A percentile compares a stretch with the other conserved stretches of the same genome.
phyloP scores from a whole-genome alignment of 1,284 basidiomycete genomes.

The Moesziomyces aphidis region DNA sequence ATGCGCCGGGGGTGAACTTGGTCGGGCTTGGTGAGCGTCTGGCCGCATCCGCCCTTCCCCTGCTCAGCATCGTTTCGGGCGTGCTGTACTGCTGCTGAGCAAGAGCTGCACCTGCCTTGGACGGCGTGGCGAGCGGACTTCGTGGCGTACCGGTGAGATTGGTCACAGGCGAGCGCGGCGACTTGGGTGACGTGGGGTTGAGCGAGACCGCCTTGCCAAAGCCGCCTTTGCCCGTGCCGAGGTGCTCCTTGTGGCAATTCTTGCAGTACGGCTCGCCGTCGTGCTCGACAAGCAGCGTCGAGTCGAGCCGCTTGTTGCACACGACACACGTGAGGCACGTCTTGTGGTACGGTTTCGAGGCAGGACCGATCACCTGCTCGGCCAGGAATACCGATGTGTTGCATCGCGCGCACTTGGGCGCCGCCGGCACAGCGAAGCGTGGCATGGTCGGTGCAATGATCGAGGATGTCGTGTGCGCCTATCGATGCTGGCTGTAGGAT shows the following conservation, averaged over 20 bases:
- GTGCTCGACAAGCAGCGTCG: slow-evolving; percentile 64
- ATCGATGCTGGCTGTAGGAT: too few relatives aligned
- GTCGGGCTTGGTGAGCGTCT: slow-evolving; percentile 44
- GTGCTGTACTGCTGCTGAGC: slow-evolving; percentile 25
- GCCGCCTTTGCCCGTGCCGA: slow-evolving; percentile 66
- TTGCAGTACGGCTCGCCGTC: slow-evolving; percentile 66
- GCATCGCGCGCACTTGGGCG: slow-evolving; percentile 66
- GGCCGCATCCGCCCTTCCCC: slow-evolving; percentile 6
- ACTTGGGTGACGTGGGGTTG: slow-evolving; percentile 48
- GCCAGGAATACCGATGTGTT: slow-evolving; percentile 63
- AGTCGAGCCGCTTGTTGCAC: slow-evolving; percentile 65
- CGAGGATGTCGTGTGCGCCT: background rate
- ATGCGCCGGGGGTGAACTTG: slow-evolving; percentile 30
- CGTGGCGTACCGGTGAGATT: slow-evolving; percentile 19
- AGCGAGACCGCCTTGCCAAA: slow-evolving; percentile 65
- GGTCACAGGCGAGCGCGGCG: slow-evolving; percentile 24
- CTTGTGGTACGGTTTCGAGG: slow-evolving; percentile 63
- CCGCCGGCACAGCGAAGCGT: slow-evolving; percentile 50
- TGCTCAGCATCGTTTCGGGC: slow-evolving; percentile 29
- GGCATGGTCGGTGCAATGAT: slow-evolving; percentile 29
- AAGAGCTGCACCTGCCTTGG: slow-evolving; percentile 12
- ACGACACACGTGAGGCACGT: slow-evolving; percentile 64
- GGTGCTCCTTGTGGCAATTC: slow-evolving; percentile 63
- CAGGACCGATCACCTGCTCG: slow-evolving; percentile 66
- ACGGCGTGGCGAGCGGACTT: slow-evolving; percentile 25